Evolutionary conservation across 148 eudicot species (phyloP).

Genomic region (Rhododendron henanense): DNA sequence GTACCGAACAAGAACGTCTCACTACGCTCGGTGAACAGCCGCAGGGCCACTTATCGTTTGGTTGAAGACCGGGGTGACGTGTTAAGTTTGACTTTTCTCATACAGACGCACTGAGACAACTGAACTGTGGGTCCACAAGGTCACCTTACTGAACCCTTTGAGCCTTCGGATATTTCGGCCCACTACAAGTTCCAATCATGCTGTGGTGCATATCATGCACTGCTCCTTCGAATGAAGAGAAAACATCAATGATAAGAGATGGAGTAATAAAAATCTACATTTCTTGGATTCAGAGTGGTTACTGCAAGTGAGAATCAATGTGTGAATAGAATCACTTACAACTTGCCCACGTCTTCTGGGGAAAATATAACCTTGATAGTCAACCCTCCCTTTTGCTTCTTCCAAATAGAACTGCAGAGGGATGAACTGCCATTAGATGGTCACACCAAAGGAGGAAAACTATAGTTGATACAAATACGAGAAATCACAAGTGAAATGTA

Average conservation of each 20-base stretch:
- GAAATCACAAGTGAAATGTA: neutral
- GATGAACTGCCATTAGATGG: neutral
- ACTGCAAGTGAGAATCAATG: neutral
- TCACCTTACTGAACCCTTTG: too few species aligned
- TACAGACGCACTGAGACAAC: too few species aligned
- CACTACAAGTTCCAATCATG: neutral
- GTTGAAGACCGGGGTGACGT: too few species aligned
- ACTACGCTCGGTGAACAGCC: too few species aligned
- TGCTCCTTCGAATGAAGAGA: neutral
- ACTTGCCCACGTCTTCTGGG: constrained; percentile 74
- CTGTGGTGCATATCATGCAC: neutral
- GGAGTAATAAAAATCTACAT: neutral
- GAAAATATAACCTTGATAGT: constrained; percentile 92
- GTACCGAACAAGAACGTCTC: too few species aligned
- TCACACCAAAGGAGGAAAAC: neutral
- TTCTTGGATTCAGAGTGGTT: neutral
- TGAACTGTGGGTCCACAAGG: too few species aligned
- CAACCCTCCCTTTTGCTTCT: constrained; percentile 86
- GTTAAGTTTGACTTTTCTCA: too few species aligned
- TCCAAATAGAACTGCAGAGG: constrained; percentile 83
- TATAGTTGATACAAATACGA: neutral
- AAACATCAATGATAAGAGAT: neutral
- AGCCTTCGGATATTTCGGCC: neutral
- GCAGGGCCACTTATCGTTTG: too few species aligned
- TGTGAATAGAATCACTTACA: constrained; percentile 40